Percentiles rank a stretch among this genome's conserved stretches.
phyloP scores from a whole-genome alignment of 2,329 filamentous ascomycete species.

The Fusarium ambrosium region DNA sequence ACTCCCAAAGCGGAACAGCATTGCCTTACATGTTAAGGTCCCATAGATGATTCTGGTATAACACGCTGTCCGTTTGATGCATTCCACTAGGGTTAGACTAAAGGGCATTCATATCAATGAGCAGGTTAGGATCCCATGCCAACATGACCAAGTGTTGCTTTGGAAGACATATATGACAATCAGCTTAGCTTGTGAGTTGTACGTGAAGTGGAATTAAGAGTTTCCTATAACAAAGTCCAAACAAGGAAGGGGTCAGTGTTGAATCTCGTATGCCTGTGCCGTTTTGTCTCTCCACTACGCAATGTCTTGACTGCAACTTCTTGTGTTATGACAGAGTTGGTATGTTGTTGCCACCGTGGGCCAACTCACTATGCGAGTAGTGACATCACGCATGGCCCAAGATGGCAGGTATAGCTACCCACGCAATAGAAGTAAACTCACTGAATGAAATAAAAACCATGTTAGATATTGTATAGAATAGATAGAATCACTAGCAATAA shows the following conservation, averaged over 20 bases:
- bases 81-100: background rate
- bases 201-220: background rate
- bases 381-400: background rate
- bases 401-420: background rate
- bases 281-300: no score
- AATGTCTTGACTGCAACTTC: background rate
- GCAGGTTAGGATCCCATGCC: background rate
- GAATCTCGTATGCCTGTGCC: background rate
- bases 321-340: background rate
- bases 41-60: background rate
- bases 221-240: background rate
- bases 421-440: background rate
- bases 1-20: background rate
- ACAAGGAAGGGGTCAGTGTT: background rate
- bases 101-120: background rate
- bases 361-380: background rate
- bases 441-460: background rate
- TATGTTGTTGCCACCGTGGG: background rate
- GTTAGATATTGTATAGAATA: background rate
- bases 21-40: background rate
- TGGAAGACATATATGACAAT: background rate
- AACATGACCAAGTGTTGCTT: background rate
- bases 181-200: background rate
- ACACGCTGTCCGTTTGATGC: background rate
- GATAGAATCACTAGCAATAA: background rate